Conservation (phyloP, 2,329 filamentous ascomycete species). For the Ilyonectria destructans region DNA sequence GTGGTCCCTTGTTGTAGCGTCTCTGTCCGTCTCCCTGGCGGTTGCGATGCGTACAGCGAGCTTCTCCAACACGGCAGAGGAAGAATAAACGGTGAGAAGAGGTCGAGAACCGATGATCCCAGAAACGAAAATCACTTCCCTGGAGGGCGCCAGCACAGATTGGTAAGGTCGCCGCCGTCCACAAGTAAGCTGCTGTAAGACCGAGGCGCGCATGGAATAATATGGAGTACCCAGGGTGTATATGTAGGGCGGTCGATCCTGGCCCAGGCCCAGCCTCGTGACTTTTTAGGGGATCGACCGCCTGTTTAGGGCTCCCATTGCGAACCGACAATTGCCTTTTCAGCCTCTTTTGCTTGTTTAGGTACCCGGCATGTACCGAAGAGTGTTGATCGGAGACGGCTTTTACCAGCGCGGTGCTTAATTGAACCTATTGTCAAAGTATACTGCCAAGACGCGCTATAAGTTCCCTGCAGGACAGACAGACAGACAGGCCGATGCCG, state of each 20-base stretch:
- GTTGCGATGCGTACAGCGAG: too few species aligned
- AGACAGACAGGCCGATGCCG: not conserved
- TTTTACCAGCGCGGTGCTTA: not conserved
- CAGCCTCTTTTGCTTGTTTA: too few species aligned
- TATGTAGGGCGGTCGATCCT: constrained; percentile 8
- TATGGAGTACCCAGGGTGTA: not conserved
- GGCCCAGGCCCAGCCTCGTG: constrained; percentile 22
- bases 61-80: not conserved
- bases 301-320: constrained; percentile 4
- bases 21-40: too few species aligned
- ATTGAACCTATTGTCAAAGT: not conserved
- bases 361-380: too few species aligned
- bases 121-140: constrained; percentile 12
- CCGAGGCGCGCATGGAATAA: not conserved
- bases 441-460: not conserved
- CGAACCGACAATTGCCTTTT: constrained; percentile 5
- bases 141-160: constrained; percentile 23
- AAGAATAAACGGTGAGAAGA: constrained; percentile 9
- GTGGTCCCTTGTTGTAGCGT: not conserved
- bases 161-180: constrained; percentile 2
- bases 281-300: constrained; percentile 6
- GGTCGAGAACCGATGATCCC: constrained; percentile 18
- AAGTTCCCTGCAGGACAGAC: not conserved
- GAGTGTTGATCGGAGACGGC: not conserved
- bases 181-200: not conserved